Evolutionary conservation across 768 basidiomycete genomes (phyloP), one percentile per base, ranked within the genome.

Genomic region (Tubosaeta brunneosetosa): DNA sequence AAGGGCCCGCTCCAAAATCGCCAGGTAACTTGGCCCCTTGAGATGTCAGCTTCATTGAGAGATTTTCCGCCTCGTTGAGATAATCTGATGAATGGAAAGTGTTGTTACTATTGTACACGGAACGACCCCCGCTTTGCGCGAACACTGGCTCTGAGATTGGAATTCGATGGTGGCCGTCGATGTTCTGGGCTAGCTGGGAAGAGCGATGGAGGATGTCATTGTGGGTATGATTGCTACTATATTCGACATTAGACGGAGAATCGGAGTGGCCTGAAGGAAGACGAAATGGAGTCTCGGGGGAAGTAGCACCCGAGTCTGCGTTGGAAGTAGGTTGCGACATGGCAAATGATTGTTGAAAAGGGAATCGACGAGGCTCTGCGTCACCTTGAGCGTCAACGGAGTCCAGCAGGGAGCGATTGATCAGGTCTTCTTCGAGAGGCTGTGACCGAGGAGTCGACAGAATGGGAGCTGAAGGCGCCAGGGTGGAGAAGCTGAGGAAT

Each of bases 311-410:
- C 38, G 83, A 78, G 44, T 81, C 79, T 4, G 82, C 74, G 57
- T 77, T 76, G 9, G 83, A 78, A 25, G 77, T 59, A 41, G 82
- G 74, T 65, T 53, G 77, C 65, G 54, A 74, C 73, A 63, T 78
- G 70, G 50, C 69, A 65, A 66, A 82, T 76, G 51, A 78, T 51
- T 63, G 67, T 14, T 58, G 59, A 29, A 58, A 26, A 16, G 63
- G 59, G 6, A 53, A 33, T 32, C 47, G 76, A 51, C 76, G 66
- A 44, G 85, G 86, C 68, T 90, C 88, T 51, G 86, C 79, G 79
- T 91, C 88, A 47, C 85, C 88, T 71, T 88, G 84, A 50, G 84
- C 86, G 79, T 91, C 83, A 65, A 92, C 79, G 38, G 84, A 86
- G 70, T 88, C 89, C 60, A 91, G 73, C 53, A 91, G 79, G 50